Evolutionary conservation across 352 stramenopile genomes (phyloP).

Genomic region (Phytophthora foliorum): DNA sequence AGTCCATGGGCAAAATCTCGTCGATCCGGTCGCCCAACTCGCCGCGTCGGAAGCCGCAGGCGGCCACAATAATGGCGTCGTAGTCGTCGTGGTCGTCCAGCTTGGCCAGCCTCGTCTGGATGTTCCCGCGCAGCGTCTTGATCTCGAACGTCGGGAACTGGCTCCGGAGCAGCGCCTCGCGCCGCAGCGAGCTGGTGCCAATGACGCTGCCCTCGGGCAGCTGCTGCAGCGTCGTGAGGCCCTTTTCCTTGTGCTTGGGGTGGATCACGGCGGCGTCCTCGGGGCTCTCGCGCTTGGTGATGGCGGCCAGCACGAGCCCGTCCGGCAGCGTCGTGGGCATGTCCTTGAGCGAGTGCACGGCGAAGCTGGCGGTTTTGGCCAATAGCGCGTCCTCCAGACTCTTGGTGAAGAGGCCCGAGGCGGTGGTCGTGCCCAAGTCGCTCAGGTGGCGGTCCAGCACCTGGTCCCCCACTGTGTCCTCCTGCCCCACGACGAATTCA

Average conservation of each 20-base stretch:
- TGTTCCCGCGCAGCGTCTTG: constrained; percentile 90
- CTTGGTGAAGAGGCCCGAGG: constrained; percentile 90
- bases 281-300: constrained; percentile 86
- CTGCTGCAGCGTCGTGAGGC: constrained; percentile 57
- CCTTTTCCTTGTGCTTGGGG: constrained; percentile 84
- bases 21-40: constrained; percentile 80
- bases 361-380: constrained; percentile 72
- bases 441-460: constrained; percentile 83
- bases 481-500: constrained; percentile 79
- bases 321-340: constrained; percentile 87
- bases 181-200: constrained; percentile 86
- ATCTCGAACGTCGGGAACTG: constrained; percentile 81
- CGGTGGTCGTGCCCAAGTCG: constrained; percentile 73
- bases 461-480: constrained; percentile 88
- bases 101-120: constrained; percentile 89
- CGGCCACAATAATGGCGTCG: constrained; percentile 89
- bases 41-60: constrained; percentile 83
- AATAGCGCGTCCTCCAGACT: constrained; percentile 88
- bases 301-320: constrained; percentile 82
- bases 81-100: constrained; percentile 87
- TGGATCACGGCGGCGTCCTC: constrained; percentile 88
- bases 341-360: constrained; percentile 92
- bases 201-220: constrained; percentile 79
- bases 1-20: constrained; percentile 72
- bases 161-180: constrained; percentile 79